These are phyloP conservation scores for Pythium sp. DNA, from an alignment of 352 stramenopile genomes.

Conservation along the genomic window DNA sequence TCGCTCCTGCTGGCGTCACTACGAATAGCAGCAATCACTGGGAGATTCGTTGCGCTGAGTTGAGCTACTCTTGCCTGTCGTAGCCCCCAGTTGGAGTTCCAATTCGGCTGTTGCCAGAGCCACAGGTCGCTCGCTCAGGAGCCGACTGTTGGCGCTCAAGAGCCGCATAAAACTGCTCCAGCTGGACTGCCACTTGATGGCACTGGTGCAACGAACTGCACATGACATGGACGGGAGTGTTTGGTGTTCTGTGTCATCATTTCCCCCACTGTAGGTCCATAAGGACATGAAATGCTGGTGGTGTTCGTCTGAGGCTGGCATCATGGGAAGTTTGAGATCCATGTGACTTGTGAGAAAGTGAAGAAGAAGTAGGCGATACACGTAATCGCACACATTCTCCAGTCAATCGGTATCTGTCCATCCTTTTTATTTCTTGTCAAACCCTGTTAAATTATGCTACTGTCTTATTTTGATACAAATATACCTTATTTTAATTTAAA, in stretches of 20 bases:
- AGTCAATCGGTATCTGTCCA: background rate
- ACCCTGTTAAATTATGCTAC: background rate
- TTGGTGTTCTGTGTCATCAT: no score
- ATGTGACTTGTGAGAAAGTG: background rate
- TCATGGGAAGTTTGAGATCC: no score
- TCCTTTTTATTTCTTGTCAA: background rate
- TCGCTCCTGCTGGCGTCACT: background rate
- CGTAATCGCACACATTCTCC: background rate
- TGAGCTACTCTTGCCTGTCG: no score
- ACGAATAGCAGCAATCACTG: background rate
- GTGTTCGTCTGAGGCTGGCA: no score
- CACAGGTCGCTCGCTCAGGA: background rate
- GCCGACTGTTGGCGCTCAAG: background rate
- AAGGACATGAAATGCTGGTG: no score
- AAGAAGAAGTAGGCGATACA: background rate
- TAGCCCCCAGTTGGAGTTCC: no score
- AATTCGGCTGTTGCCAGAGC: background rate
- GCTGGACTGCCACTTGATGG: background rate
- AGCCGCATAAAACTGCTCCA: slow-evolving; percentile 4
- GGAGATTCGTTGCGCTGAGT: background rate
- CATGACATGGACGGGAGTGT: no score
- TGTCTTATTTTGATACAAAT: no score
- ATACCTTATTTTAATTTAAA: no score
- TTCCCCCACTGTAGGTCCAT: no score
- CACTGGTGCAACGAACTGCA: background rate